These are phyloP conservation scores for Lachancea fermentati DNA, from an alignment of 805 yeast genomes.

Conservation along the genomic window DNA sequence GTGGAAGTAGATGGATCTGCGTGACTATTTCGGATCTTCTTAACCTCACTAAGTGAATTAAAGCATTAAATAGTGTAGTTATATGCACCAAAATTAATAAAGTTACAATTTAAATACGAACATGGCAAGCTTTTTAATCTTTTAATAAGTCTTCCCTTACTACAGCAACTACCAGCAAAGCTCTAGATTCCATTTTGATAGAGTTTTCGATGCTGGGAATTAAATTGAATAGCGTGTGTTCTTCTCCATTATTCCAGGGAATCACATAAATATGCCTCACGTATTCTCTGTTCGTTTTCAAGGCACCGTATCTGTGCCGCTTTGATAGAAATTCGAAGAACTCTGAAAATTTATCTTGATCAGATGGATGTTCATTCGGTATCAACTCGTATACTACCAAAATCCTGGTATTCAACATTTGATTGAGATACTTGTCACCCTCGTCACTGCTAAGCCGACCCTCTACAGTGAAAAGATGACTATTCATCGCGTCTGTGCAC, in stretches of 20 bases:
- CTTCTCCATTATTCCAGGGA: conserved; percentile 19
- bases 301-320: conserved; percentile 21
- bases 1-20: too few relatives aligned
- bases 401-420: conserved; percentile 18
- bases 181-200: not conserved
- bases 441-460: conserved; percentile 26
- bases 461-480: conserved; percentile 34
- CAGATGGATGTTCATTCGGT: conserved; percentile 11
- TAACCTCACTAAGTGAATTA: too few relatives aligned
- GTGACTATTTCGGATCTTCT: too few relatives aligned
- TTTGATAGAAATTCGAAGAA: conserved; percentile 17
- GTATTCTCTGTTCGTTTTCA: conserved; percentile 15
- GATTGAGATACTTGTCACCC: conserved; percentile 19
- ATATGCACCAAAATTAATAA: not conserved
- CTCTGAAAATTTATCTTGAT: conserved; percentile 15
- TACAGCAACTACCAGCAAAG: conserved; percentile 7
- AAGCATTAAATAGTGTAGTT: too few relatives aligned
- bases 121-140: not conserved
- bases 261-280: conserved; percentile 34
- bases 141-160: conserved; percentile 9
- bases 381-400: conserved; percentile 18
- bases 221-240: conserved; percentile 27
- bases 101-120: not conserved
- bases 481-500: conserved; percentile 25
- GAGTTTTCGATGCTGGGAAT: conserved; percentile 1